These are phyloP conservation scores for Fraxinus sp. DNA, from an alignment of 305 asterid genomes.

Conservation along the genomic window DNA sequence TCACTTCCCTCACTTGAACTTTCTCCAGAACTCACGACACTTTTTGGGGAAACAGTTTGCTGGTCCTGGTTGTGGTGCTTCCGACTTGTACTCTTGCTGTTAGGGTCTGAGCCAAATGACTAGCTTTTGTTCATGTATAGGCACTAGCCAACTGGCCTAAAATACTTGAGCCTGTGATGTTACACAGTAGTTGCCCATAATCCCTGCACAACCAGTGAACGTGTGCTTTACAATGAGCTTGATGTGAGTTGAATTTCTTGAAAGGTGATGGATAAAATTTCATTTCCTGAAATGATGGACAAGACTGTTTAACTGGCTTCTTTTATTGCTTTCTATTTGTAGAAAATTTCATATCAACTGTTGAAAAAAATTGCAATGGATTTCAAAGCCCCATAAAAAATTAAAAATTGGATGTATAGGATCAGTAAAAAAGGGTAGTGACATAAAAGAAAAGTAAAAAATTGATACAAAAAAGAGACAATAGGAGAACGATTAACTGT, in stretches of 20 bases:
- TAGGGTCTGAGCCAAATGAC: not conserved
- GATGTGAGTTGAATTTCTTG: not conserved
- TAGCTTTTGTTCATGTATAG: not conserved
- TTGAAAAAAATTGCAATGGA: not conserved
- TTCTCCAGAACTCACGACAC: not conserved
- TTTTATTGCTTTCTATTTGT: not conserved
- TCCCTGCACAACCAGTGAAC: not conserved
- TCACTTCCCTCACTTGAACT: constrained; percentile 2
- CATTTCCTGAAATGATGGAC: constrained; percentile 10
- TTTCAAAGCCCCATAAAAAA: not conserved
- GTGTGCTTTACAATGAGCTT: not conserved
- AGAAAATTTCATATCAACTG: not conserved
- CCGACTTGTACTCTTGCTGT: not conserved
- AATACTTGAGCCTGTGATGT: not conserved
- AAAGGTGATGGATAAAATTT: not conserved
- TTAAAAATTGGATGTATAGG: not conserved
- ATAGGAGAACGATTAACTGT: not conserved
- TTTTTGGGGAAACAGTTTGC: not conserved
- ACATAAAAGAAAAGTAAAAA: not conserved
- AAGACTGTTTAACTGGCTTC: constrained; percentile 7
- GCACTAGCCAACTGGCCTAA: not conserved
- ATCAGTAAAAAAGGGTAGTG: not conserved
- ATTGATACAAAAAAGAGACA: not conserved
- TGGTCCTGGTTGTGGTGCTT: not conserved
- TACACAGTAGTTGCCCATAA: not conserved